phyloP scores from a whole-genome alignment of 2,329 filamentous ascomycete genomes.

The Fusarium virguliforme region DNA sequence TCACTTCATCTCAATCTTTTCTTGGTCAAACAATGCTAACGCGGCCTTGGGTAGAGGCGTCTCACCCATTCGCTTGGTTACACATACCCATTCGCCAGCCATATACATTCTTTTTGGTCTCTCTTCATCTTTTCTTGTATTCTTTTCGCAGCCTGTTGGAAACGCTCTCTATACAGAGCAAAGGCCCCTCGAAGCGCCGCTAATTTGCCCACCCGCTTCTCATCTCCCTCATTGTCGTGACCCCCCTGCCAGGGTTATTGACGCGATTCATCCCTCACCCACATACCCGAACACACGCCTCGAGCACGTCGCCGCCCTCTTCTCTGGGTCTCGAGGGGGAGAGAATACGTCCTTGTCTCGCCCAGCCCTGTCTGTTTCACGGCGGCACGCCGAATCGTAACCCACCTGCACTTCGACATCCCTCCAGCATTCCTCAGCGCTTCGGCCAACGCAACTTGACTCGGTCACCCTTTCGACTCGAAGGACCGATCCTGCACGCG shows the following conservation, averaged over 20 bases:
- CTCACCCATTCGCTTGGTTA: constrained; percentile 48
- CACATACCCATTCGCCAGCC: constrained; percentile 41
- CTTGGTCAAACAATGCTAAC: constrained; percentile 44
- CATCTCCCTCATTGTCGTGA: constrained; percentile 26
- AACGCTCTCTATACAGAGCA: constrained; percentile 12
- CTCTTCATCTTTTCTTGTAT: constrained; percentile 32
- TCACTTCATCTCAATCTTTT: constrained; percentile 41
- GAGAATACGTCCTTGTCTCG: constrained; percentile 24
- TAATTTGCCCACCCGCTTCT: constrained; percentile 41
- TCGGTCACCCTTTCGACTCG: constrained; percentile 28
- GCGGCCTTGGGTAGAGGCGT: constrained; percentile 45
- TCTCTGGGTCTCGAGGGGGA: constrained; percentile 2
- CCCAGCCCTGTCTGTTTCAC: constrained; percentile 25
- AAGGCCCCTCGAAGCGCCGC: constrained; percentile 15
- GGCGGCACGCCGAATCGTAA: constrained; percentile 21
- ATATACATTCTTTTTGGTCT: constrained; percentile 40
- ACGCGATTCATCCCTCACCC: constrained; percentile 38
- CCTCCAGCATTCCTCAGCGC: constrained; percentile 39
- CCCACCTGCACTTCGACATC: constrained; percentile 20
- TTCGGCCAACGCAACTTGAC: constrained; percentile 27
- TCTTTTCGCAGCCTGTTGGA: constrained; percentile 16
- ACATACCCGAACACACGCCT: constrained; percentile 25
- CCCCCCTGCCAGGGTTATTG: constrained; percentile 37
- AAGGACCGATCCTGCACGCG: neutral
- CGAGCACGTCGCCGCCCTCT: constrained; percentile 11